These are phyloP conservation scores for Azolla pinnata DNA, from an alignment of 75 land plant species.

Conservation along the genomic window DNA sequence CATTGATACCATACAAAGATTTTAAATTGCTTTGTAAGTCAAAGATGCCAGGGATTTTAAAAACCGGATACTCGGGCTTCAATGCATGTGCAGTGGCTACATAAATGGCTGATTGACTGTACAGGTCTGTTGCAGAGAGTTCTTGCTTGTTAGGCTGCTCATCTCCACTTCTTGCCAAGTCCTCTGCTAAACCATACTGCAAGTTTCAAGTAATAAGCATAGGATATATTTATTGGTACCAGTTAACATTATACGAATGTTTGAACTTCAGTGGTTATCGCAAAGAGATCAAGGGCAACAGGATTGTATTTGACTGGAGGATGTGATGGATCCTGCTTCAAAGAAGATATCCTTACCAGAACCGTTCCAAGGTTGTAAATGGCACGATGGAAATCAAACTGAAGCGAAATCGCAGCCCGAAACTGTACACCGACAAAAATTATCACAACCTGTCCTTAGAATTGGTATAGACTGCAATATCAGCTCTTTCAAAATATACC, in stretches of 20 bases:
- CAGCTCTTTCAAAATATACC: slow-evolving; percentile 29
- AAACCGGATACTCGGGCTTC: slow-evolving; percentile 86
- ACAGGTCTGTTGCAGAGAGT: slow-evolving; percentile 55
- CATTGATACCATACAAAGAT: no score
- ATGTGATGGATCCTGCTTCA: background rate
- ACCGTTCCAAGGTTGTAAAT: slow-evolving; percentile 97
- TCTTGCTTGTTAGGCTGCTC: slow-evolving; percentile 33
- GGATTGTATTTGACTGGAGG: background rate
- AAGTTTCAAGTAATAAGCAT: no score
- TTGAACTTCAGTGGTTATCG: background rate
- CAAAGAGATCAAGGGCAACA: background rate
- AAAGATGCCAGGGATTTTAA: no score
- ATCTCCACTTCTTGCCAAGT: slow-evolving; percentile 62
- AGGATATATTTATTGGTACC: background rate
- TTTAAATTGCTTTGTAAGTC: no score
- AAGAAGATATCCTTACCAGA: slow-evolving; percentile 45
- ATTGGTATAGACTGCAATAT: background rate
- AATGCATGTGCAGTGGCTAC: slow-evolving; percentile 95
- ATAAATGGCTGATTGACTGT: slow-evolving; percentile 88
- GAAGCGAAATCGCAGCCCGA: slow-evolving; percentile 80
- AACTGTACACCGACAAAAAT: slow-evolving; percentile 39
- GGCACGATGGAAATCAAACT: slow-evolving; percentile 95
- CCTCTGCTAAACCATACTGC: slow-evolving; percentile 98
- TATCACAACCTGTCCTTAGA: background rate
- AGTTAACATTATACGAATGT: background rate